phyloP scores from a whole-genome alignment of 768 basidiomycete species.

The Rhizopogon rudus region DNA sequence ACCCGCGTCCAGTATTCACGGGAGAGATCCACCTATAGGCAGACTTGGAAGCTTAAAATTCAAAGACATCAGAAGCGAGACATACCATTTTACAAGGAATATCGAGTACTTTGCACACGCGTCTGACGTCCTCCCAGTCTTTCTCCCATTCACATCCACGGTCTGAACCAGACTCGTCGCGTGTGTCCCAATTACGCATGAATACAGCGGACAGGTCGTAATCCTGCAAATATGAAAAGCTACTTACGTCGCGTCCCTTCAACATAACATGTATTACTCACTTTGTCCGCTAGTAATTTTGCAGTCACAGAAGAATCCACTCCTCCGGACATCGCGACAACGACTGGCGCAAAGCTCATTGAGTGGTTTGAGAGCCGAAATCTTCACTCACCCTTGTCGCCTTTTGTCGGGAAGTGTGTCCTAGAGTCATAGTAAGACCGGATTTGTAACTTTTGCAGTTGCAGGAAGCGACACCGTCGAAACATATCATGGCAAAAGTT shows the following conservation, averaged over 20 bases:
- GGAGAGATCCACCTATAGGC: constrained; percentile 72
- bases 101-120: constrained; percentile 67
- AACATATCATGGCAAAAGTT: neutral
- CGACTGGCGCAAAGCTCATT: constrained; percentile 43
- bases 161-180: constrained; percentile 74
- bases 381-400: constrained; percentile 21
- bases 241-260: neutral
- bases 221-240: constrained; percentile 38
- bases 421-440: constrained; percentile 13
- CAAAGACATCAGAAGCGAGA: neutral
- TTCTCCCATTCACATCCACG: constrained; percentile 94
- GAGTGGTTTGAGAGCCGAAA: neutral
- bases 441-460: neutral
- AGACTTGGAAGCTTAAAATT: constrained; percentile 2
- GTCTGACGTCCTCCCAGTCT: constrained; percentile 89
- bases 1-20: constrained; percentile 89
- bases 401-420: constrained; percentile 14
- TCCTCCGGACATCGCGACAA: constrained; percentile 92
- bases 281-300: constrained; percentile 65
- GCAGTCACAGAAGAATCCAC: constrained; percentile 93
- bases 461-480: constrained; percentile 7
- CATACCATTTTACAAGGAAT: constrained; percentile 71
- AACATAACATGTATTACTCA: constrained; percentile 20
- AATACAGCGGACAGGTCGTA: constrained; percentile 84
- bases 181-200: constrained; percentile 95